Conservation (phyloP, 2,329 filamentous ascomycete genomes). For the Sarocladium brachiariae region DNA sequence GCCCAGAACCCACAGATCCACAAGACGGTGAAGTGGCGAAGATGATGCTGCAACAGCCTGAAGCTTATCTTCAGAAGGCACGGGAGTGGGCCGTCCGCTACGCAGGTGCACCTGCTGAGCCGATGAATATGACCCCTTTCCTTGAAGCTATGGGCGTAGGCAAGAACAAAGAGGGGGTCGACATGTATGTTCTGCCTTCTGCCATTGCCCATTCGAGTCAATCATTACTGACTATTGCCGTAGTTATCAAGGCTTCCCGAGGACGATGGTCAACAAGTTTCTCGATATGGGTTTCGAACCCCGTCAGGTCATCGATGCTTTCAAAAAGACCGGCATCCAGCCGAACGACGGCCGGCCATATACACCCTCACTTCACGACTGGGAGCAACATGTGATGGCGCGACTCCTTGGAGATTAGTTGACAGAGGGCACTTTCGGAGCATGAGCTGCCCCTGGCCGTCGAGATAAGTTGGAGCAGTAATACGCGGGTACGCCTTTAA, state of each 20-base stretch:
- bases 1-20: conserved; percentile 90
- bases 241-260: conserved; percentile 85
- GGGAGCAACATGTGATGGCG: conserved; percentile 60
- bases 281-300: conserved; percentile 87
- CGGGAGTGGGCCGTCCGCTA: conserved; percentile 85
- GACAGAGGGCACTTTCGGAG: not conserved
- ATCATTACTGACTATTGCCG: not conserved
- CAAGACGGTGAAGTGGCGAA: conserved; percentile 93
- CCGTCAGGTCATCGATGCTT: conserved; percentile 77
- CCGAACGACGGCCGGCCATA: conserved; percentile 52
- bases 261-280: conserved; percentile 75
- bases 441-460: not conserved
- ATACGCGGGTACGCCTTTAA: too few relatives aligned
- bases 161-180: conserved; percentile 23
- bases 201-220: too few relatives aligned
- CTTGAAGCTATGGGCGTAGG: conserved; percentile 6
- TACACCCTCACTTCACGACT: not conserved
- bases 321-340: conserved; percentile 75
- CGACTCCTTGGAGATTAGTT: conserved; percentile 73
- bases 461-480: too few relatives aligned
- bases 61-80: conserved; percentile 73
- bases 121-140: conserved; percentile 25
- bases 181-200: not conserved
- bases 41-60: conserved; percentile 76
- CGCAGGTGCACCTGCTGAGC: conserved; percentile 61